Percentiles rank a stretch among this genome's conserved stretches.
These are phyloP conservation scores for Mycosarcoma mackinlayi DNA, from an alignment of 1,284 basidiomycete genomes.

Conservation along the genomic window DNA sequence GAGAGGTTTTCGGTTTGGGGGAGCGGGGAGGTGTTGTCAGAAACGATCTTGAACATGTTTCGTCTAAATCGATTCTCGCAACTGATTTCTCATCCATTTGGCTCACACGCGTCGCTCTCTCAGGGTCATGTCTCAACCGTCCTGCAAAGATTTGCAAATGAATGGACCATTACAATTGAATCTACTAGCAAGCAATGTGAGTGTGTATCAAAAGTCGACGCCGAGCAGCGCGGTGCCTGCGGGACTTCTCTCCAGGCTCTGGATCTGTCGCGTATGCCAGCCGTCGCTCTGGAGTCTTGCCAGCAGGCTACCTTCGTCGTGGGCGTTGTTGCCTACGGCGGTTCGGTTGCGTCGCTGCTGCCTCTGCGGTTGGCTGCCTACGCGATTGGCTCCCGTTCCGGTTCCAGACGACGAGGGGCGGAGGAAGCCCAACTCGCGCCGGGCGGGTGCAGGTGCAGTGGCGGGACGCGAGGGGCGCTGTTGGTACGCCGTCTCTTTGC, in stretches of 20 bases:
- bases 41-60: too few relatives aligned
- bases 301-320: constrained; percentile 38
- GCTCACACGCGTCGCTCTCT: too few relatives aligned
- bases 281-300: constrained; percentile 51
- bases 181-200: too few relatives aligned
- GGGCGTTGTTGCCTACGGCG: constrained; percentile 1
- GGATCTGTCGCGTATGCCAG: constrained; percentile 56
- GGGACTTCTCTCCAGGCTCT: constrained; percentile 49
- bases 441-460: constrained; percentile 37
- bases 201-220: constrained; percentile 54
- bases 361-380: too few relatives aligned
- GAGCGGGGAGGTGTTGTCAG: too few relatives aligned
- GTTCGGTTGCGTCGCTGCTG: constrained; percentile 25
- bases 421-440: constrained; percentile 21
- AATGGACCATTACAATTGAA: too few relatives aligned
- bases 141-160: too few relatives aligned
- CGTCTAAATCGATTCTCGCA: too few relatives aligned
- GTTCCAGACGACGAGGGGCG: constrained; percentile 30
- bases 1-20: too few relatives aligned
- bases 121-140: too few relatives aligned
- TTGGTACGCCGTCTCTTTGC: constrained; percentile 16
- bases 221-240: constrained; percentile 49
- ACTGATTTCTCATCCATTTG: too few relatives aligned
- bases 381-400: too few relatives aligned
- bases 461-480: constrained; percentile 22